Conservation (phyloP, 768 basidiomycete genomes). For the Coprinellus aureogranulatus region DNA sequence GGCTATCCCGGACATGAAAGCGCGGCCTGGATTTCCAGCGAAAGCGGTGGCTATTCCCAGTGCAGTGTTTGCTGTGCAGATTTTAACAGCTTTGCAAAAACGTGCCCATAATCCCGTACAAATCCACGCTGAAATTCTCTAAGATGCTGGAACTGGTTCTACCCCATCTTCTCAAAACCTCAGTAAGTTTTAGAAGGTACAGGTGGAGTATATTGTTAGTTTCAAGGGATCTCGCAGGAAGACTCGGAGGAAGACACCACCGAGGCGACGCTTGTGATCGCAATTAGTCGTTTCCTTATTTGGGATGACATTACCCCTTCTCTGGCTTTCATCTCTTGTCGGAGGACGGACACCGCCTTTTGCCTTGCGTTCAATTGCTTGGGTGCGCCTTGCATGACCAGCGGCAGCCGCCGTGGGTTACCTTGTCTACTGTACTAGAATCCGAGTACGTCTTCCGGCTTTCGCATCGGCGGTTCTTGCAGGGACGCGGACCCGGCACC, state of each 20-base stretch:
- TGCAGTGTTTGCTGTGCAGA: neutral
- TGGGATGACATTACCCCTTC: neutral
- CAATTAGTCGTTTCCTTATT: neutral
- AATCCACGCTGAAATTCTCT: neutral
- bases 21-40: too few species aligned
- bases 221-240: neutral
- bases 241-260: neutral
- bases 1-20: too few species aligned
- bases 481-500: too few species aligned
- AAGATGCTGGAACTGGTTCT: neutral
- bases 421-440: neutral
- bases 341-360: neutral
- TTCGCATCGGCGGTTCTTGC: too few species aligned
- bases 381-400: neutral
- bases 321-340: neutral
- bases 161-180: neutral
- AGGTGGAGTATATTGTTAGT: too few species aligned
- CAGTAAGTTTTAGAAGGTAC: neutral
- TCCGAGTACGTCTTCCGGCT: neutral
- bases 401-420: neutral
- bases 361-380: neutral
- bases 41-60: too few species aligned
- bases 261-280: too few species aligned
- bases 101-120: neutral
- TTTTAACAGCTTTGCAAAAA: constrained; percentile 6